Evolutionary conservation across 495 filamentous ascomycete species (phyloP).

Genomic region (Aspergillus hancockii): DNA sequence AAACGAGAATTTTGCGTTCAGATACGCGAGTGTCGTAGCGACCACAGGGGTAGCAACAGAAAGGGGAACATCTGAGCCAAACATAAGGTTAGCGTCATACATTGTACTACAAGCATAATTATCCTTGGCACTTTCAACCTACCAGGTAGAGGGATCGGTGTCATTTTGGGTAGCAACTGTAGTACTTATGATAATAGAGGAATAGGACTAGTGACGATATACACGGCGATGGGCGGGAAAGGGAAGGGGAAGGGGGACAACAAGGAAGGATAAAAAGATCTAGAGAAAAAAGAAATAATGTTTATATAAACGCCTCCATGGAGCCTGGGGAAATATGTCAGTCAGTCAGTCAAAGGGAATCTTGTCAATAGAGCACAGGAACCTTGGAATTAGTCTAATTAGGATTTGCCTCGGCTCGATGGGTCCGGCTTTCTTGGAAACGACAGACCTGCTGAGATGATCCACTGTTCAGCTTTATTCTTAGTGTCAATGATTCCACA

Average conservation of each 20-base stretch:
- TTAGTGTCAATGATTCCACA: too few species aligned
- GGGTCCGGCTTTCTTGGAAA: constrained; percentile 12
- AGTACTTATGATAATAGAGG: background rate
- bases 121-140: constrained; percentile 6
- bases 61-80: constrained; percentile 37
- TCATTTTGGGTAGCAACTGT: background rate
- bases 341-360: too few species aligned
- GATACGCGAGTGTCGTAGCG: constrained; percentile 71
- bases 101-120: background rate
- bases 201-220: background rate
- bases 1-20: constrained; percentile 72
- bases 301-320: background rate
- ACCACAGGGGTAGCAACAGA: constrained; percentile 63
- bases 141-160: constrained; percentile 17
- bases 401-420: constrained; percentile 15
- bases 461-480: constrained; percentile 1
- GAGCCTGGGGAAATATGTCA: too few species aligned
- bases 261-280: background rate
- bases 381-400: background rate
- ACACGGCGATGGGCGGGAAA: background rate
- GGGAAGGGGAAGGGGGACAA: background rate
- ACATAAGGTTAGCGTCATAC: background rate
- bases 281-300: background rate
- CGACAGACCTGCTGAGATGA: background rate
- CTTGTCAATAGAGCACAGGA: too few species aligned